Conservation (phyloP, 2,329 filamentous ascomycete genomes). For the Pseudocercospora eumusae region DNA sequence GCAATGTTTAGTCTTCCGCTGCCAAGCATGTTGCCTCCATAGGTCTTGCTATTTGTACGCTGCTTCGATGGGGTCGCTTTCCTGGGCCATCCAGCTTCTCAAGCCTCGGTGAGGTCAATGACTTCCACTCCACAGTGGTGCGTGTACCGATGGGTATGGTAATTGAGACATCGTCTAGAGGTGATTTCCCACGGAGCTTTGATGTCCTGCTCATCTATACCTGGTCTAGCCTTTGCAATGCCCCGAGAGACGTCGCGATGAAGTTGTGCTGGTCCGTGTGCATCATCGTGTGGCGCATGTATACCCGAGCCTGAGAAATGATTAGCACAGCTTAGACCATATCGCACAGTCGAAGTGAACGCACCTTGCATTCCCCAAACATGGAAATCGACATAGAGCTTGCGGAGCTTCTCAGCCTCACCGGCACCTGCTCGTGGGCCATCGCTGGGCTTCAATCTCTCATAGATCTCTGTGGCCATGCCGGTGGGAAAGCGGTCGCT, state of each 20-base stretch:
- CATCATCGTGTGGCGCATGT: conserved; percentile 26
- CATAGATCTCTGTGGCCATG: conserved; percentile 28
- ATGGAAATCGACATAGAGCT: conserved; percentile 30
- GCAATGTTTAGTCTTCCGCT: not conserved
- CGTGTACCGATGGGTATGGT: conserved; percentile 22
- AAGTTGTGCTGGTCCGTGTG: conserved; percentile 24
- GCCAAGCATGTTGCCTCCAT: too few relatives aligned
- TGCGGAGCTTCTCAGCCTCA: conserved; percentile 23
- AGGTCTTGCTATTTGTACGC: too few relatives aligned
- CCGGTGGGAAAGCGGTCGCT: conserved; percentile 26
- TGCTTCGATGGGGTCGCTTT: too few relatives aligned
- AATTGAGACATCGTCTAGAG: conserved; percentile 13
- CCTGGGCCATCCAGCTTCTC: not conserved
- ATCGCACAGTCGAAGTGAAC: not conserved
- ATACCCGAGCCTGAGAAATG: conserved; percentile 16
- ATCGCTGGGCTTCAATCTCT: conserved; percentile 2
- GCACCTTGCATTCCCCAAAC: conserved; percentile 29
- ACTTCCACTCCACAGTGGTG: conserved; percentile 18
- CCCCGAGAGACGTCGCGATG: conserved; percentile 13
- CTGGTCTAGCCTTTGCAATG: conserved; percentile 11
- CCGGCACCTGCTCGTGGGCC: too few relatives aligned
- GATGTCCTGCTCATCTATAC: conserved; percentile 12
- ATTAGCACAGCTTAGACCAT: not conserved
- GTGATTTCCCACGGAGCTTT: conserved; percentile 22
- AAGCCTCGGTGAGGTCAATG: conserved; percentile 20